These are phyloP conservation scores for Elaphomyces granulatus DNA, from an alignment of 495 filamentous ascomycete genomes.

Conservation along the genomic window DNA sequence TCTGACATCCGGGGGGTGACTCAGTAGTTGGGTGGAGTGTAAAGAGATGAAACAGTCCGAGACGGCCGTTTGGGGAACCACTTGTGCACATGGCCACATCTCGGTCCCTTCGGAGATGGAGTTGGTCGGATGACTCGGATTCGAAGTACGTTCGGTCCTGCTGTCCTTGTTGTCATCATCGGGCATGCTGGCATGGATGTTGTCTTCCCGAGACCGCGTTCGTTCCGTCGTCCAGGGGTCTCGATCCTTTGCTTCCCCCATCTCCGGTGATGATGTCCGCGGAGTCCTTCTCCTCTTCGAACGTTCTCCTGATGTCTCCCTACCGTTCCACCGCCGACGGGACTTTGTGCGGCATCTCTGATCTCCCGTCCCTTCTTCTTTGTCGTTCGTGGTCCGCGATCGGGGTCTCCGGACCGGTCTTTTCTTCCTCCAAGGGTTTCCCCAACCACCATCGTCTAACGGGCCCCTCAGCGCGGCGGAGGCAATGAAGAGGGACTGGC, in stretches of 20 bases:
- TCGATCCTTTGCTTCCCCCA: background rate
- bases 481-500: conserved; percentile 41
- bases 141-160: background rate
- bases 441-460: conserved; percentile 45
- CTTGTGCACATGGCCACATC: conserved; percentile 28
- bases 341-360: background rate
- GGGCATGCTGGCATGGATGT: no score
- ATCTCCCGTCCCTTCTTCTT: background rate
- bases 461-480: conserved; percentile 50
- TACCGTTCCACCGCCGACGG: no score
- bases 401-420: no score
- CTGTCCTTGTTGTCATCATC: no score
- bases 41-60: conserved; percentile 26
- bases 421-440: conserved; percentile 48
- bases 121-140: background rate
- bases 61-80: conserved; percentile 12
- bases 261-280: background rate
- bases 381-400: conserved; percentile 8
- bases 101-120: conserved; percentile 8
- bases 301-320: no score
- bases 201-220: background rate
- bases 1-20: no score
- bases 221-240: background rate
- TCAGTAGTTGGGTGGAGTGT: conserved; percentile 23
- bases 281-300: no score